Base-by-base conservation (phyloP, 176 grass and related monocot genomes). In the Zizania latifolia region DNA sequence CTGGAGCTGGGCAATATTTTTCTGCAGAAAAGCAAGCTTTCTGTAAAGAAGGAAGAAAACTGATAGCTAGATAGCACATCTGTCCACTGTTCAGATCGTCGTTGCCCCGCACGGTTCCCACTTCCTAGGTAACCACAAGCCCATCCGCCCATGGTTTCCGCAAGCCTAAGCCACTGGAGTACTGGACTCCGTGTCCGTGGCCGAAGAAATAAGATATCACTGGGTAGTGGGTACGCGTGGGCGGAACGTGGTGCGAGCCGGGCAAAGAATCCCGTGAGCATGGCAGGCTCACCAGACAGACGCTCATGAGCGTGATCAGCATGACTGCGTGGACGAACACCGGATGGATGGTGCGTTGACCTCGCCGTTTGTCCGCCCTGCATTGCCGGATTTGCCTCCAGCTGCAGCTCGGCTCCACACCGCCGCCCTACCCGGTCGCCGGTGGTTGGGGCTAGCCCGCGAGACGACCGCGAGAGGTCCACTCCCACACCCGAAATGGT, bases 211-310 rank as follows among this genome's bases (percentile, higher is more conserved):
- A 21, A 44, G 16, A 74, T 36, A 55, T 4, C 21, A 26, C 48
- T 11, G 17, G 48, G 38, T 37, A 26, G 37, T 11, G 17, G 48
- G 38, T 37, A 48, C 27, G 71, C 78, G 72, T 77, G 84, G 63
- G 69, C 17, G 9, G 71, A 81, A 76, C 34, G 55, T 76, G 71
- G 63, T 41, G 43, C 62, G n/a, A 0, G 48, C 48, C 19, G 63
- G 37, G 56, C 64, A 60, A 66, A 68, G 72, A 76, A 76, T 75
- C 72, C 72, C 30, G 60, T 60, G 62, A 24, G 12, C 12, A 16
- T 1, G 23, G 17, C 23, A 40, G 12, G 61, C 33, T 53, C n/a
- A 10, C n/a, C 10, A 48, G 28, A 21, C 4, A 19, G 29, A 3
- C 6, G 16, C 56, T 15, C 24, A 46, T 19, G 26, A 27, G 19